Base-by-base conservation (phyloP, 495 filamentous ascomycete species). In the Daldinia vernicosa region DNA sequence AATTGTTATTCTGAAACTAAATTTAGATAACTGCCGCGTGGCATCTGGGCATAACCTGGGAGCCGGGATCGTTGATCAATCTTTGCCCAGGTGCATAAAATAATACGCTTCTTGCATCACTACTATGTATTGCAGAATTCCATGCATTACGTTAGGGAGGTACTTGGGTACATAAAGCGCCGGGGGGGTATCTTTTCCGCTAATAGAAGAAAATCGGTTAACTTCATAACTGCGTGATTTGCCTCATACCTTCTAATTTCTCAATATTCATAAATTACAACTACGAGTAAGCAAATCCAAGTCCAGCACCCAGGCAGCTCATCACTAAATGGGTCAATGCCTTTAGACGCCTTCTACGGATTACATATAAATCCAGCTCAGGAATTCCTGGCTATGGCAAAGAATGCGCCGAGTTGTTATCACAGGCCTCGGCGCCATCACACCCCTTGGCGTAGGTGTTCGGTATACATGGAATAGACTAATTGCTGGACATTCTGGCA, bases 361-460 rank as follows among this genome's bases (percentile, higher is more conserved):
- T 8, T 5, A 6, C 32, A 28, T 15, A n/a, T 52, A 33, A 40
- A 57, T 8, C 1, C 17, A 56, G 37, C 40, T 62, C 61, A 69
- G 65, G 61, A 53, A 54, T 28, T 47, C 70, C 64, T 72, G 67
- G 53, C 37, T 72, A 77, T 77, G 72, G 69, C 66, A 75, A 58
- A 75, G 63, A 68, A 95, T 97, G 95, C 91, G 94, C 80, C 90
- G 93, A 72, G 95, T 98, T 73, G 95, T 98, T 74, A 90, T 98
- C 72, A 98, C 95, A 51, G 95, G 95, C 76, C 84, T 99, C 57
- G 95, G 95, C 45, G 92, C 93, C 73, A 89, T 99, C 59, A 97
- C 95, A 58, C 95, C 95, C 52, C 84, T 99, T 22, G 95, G 92
- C 60, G 88, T 97, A 40, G 94, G 95, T 43, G 84, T 91, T 68